Evolutionary conservation across 441 rosid genomes (phyloP).

Genomic region (Kokia cookei): DNA sequence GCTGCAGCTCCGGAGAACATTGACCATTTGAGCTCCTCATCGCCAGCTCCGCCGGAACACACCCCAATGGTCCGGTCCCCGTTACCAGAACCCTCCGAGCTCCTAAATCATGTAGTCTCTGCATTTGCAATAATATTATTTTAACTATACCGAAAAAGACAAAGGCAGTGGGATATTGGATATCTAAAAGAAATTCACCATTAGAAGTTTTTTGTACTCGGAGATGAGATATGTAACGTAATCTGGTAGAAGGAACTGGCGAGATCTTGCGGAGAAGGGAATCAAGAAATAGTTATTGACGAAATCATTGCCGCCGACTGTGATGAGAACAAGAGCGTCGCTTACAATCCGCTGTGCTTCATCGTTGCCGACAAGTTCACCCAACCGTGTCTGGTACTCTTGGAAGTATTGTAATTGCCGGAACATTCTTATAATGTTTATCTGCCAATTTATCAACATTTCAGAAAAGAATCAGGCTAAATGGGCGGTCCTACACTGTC

Average conservation of each 20-base stretch:
- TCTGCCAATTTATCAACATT: slow-evolving; percentile 22
- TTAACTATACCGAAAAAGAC: not conserved
- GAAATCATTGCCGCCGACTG: slow-evolving; percentile 64
- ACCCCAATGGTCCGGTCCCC: slow-evolving; percentile 46
- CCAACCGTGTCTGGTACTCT: slow-evolving; percentile 41
- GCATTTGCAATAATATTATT: not conserved
- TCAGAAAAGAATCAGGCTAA: not conserved
- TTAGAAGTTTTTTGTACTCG: slow-evolving; percentile 49
- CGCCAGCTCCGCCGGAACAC: slow-evolving; percentile 38
- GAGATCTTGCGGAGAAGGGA: slow-evolving; percentile 49
- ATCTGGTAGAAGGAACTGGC: slow-evolving; percentile 34
- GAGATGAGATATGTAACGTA: slow-evolving; percentile 42
- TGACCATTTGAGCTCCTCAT: slow-evolving; percentile 33
- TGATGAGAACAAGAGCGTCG: slow-evolving; percentile 42
- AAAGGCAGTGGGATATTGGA: no score
- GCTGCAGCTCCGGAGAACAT: slow-evolving; percentile 36
- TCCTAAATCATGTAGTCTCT: slow-evolving; percentile 37
- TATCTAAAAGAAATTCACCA: slow-evolving; percentile 17
- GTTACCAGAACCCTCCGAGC: slow-evolving; percentile 47
- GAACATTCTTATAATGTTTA: slow-evolving; percentile 47
- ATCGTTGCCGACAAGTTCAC: slow-evolving; percentile 34
- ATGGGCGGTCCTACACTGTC: not conserved
- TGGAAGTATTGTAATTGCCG: slow-evolving; percentile 42
- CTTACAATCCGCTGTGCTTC: slow-evolving; percentile 35
- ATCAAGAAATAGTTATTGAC: slow-evolving; percentile 60